A percentile compares a stretch with the other conserved stretches of the same genome.
These are phyloP conservation scores for Scheffersomyces lignosus DNA, from an alignment of 805 yeast species.

Conservation along the genomic window DNA sequence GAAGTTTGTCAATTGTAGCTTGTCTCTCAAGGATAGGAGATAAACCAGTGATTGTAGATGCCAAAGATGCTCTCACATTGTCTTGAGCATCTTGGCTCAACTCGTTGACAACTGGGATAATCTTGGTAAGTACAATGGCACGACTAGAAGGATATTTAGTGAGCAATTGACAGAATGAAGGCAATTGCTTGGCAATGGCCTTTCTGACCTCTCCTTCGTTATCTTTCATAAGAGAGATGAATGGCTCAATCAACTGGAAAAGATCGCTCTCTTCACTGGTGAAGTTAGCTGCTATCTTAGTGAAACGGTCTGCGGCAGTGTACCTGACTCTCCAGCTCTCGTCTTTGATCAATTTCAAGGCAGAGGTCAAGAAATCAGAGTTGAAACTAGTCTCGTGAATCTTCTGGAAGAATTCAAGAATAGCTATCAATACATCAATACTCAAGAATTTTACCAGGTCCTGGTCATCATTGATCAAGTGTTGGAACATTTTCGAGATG, in stretches of 20 bases:
- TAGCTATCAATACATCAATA: constrained; percentile 83
- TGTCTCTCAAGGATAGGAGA: constrained; percentile 86
- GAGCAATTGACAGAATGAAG: constrained; percentile 63
- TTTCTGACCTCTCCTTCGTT: constrained; percentile 96
- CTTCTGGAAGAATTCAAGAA: constrained; percentile 64
- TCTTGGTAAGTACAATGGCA: constrained; percentile 59
- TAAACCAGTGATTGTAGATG: constrained; percentile 80
- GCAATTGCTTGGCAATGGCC: constrained; percentile 89
- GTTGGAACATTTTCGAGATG: constrained; percentile 78
- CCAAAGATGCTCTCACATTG: constrained; percentile 89
- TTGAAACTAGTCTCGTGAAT: constrained; percentile 59
- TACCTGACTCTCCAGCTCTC: constrained; percentile 98
- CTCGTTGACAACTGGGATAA: constrained; percentile 80
- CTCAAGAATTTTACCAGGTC: constrained; percentile 92
- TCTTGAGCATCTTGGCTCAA: constrained; percentile 90
- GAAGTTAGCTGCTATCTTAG: constrained; percentile 66
- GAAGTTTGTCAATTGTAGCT: constrained; percentile 72
- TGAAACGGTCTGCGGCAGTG: constrained; percentile 95
- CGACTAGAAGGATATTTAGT: constrained; percentile 32
- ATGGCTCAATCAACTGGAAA: constrained; percentile 64
- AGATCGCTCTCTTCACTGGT: constrained; percentile 55
- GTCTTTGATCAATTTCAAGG: constrained; percentile 75
- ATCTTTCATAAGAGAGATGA: constrained; percentile 79
- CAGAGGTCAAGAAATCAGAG: constrained; percentile 60
- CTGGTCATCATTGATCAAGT: constrained; percentile 79